Evolutionary conservation across 2,329 filamentous ascomycete genomes (phyloP), one percentile per base, ranked within the genome.

Genomic region (Talaromyces rugulosus): DNA sequence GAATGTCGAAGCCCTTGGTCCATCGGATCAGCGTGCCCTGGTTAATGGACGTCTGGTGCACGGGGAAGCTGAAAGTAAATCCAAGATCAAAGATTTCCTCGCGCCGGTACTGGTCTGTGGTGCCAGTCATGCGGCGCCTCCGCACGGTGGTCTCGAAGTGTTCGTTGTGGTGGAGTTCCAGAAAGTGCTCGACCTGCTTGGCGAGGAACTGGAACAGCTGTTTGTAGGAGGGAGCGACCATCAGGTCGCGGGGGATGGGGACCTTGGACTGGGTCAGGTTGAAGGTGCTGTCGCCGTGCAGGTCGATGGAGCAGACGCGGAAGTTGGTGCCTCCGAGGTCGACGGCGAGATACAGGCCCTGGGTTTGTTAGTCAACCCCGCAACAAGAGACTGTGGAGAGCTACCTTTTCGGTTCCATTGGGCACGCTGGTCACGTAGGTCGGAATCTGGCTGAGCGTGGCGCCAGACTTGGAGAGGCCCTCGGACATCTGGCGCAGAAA

Each of bases 321-420:
- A 98, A 96, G 81, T 99, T 99, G 66, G 95, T 99, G 70, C 95
- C 95, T 65, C 95, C 95, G n/a, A 99, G 85, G 73, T 99, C 95
- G 66, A 99, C 93, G 44, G 95, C 94, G 73, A 99, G 87, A 79
- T 97, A 99, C 44, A 97, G 83, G 55, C 95, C 95, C 92, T 96
- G 28, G 1, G 8, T 36, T 36, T 36, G 33, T 36, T 36, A 36
- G 33, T 36, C 33, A 23, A 23, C 1, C 23, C 2, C 23, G 23
- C 23, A 23, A 23, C 23, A 23, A 23, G 23, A 23, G 23, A 2
- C 23, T 23, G 23, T 23, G 23, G 23, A 23, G 23, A 23, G 23
- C 23, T 23, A 94, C 92, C 88, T 97, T 96, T 80, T 99, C 95
- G 3, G 93, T 97, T 70, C 95, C 95, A 84, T 98, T 95, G 73